Evolutionary conservation across 305 asterid species (phyloP).

Genomic region (Caryopteris hybrid): DNA sequence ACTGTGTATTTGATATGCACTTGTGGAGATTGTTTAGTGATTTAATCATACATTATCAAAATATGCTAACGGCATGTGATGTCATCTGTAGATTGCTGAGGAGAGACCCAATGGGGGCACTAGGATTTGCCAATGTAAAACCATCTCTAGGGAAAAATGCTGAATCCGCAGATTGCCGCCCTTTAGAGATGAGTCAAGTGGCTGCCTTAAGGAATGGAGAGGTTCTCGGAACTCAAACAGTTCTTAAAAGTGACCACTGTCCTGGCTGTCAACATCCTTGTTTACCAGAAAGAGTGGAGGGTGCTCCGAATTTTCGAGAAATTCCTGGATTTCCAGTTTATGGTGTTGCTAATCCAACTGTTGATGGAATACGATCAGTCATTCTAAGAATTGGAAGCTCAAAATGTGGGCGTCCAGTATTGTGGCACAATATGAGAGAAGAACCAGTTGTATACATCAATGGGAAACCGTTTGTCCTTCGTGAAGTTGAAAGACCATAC

Average conservation of each 20-base stretch:
- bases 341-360: constrained; percentile 98
- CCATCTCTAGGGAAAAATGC: constrained; percentile 38
- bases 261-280: constrained; percentile 93
- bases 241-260: constrained; percentile 97
- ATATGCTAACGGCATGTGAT: constrained; percentile 18
- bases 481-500: constrained; percentile 98
- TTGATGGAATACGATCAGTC: constrained; percentile 87
- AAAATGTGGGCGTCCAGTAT: constrained; percentile 77
- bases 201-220: constrained; percentile 88
- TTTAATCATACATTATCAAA: background rate
- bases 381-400: constrained; percentile 85
- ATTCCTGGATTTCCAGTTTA: constrained; percentile 94
- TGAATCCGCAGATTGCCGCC: constrained; percentile 58
- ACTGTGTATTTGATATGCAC: constrained; percentile 7
- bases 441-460: constrained; percentile 96
- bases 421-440: constrained; percentile 99
- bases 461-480: constrained; percentile 97
- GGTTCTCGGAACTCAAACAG: constrained; percentile 98
- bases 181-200: constrained; percentile 90
- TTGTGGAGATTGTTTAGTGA: background rate
- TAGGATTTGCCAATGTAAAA: constrained; percentile 65
- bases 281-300: constrained; percentile 86
- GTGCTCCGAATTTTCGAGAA: constrained; percentile 97
- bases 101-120: constrained; percentile 98
- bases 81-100: constrained; percentile 72